phyloP scores from a whole-genome alignment of 2,329 filamentous ascomycete genomes.

The Zymoseptoria tritici region DNA sequence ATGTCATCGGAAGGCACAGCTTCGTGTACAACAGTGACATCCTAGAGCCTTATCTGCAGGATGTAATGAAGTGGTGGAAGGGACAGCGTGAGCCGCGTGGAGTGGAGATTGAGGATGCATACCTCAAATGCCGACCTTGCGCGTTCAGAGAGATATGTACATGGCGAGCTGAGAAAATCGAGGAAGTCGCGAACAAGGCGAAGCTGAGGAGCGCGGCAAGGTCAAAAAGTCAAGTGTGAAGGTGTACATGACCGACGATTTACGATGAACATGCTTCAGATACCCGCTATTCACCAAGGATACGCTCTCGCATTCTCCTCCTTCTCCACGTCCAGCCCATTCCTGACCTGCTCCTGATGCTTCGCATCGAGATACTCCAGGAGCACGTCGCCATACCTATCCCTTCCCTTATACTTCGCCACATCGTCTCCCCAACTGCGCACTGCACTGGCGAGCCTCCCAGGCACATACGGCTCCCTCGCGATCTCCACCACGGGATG shows the following conservation, averaged over 20 bases:
- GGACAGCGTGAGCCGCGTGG: conserved; percentile 66
- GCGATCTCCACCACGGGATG: conserved; percentile 61
- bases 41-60: conserved; percentile 58
- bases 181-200: conserved; percentile 41
- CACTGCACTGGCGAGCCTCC: conserved; percentile 67
- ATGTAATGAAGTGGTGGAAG: conserved; percentile 81
- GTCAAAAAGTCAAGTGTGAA: conserved; percentile 18
- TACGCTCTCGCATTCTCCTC: conserved; percentile 56
- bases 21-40: conserved; percentile 59
- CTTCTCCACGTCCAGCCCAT: conserved; percentile 54
- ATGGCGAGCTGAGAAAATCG: conserved; percentile 67
- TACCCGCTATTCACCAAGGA: conserved; percentile 43
- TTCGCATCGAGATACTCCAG: conserved; percentile 68
- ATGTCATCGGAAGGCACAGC: conserved; percentile 50
- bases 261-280: neutral
- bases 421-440: conserved; percentile 78
- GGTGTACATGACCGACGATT: neutral
- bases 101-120: conserved; percentile 75
- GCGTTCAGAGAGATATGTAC: conserved; percentile 73
- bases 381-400: conserved; percentile 64
- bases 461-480: conserved; percentile 68
- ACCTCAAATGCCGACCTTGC: conserved; percentile 70
- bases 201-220: conserved; percentile 15
- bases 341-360: conserved; percentile 64
- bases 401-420: conserved; percentile 67